Conservation (phyloP, 1,284 basidiomycete genomes). For the Cryptococcus jaspeensis region DNA sequence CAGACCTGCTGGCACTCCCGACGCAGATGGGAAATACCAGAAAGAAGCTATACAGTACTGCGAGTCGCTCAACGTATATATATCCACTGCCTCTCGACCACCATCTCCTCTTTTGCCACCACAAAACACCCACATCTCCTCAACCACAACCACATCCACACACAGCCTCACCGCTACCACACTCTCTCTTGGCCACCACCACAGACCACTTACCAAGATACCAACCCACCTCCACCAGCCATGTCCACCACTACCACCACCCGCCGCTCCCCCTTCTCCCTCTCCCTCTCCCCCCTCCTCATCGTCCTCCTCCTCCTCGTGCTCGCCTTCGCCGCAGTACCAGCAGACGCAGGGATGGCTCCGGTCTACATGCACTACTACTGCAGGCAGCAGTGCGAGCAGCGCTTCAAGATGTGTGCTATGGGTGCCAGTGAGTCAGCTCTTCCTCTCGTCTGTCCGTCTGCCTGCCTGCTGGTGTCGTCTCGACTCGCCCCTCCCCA, state of each 20-base stretch:
- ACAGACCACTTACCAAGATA: too few relatives aligned
- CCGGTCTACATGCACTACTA: constrained; percentile 17
- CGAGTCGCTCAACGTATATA: too few relatives aligned
- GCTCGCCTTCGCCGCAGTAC: constrained; percentile 5
- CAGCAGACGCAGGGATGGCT: constrained; percentile 9
- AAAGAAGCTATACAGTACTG: too few relatives aligned
- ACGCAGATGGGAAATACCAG: too few relatives aligned
- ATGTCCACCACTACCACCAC: not conserved
- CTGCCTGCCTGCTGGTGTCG: not conserved
- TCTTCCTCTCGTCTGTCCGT: not conserved
- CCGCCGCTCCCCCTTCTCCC: not conserved
- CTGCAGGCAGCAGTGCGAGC: constrained; percentile 21
- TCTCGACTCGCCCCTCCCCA: not conserved
- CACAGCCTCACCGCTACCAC: too few relatives aligned
- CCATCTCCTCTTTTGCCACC: too few relatives aligned
- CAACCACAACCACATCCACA: too few relatives aligned
- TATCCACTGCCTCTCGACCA: too few relatives aligned
- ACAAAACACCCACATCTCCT: too few relatives aligned
- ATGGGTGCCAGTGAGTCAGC: constrained; percentile 17
- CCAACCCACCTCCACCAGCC: too few relatives aligned
- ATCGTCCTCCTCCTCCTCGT: constrained; percentile 12
- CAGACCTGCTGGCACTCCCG: too few relatives aligned
- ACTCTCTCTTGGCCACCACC: too few relatives aligned
- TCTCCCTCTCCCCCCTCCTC: constrained; percentile 5
- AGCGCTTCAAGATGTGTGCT: constrained; percentile 18